Evolutionary conservation across 352 stramenopile species (phyloP).

Genomic region (Pythium utonaiense): DNA sequence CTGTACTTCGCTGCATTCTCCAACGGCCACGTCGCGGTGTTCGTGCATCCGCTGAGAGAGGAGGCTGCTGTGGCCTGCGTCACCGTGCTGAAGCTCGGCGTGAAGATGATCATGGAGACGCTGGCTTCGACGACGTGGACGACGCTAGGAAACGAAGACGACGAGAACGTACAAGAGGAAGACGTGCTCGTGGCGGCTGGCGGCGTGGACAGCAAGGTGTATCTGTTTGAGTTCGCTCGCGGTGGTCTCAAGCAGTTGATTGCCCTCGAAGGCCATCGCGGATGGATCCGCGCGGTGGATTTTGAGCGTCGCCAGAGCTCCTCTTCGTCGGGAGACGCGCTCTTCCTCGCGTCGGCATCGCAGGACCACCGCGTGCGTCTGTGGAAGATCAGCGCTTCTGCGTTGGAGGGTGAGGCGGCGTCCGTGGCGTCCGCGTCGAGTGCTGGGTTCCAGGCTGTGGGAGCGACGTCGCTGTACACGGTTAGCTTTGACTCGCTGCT

Average conservation of each 20-base stretch:
- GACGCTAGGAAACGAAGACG: neutral
- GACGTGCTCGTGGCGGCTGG: slow-evolving; percentile 50
- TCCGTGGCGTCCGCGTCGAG: slow-evolving; percentile 11
- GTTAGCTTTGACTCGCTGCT: slow-evolving; percentile 68
- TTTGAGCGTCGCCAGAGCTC: slow-evolving; percentile 28
- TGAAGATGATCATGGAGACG: slow-evolving; percentile 54
- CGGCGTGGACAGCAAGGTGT: slow-evolving; percentile 65
- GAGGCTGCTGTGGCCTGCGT: slow-evolving; percentile 19
- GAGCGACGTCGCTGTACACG: slow-evolving; percentile 27
- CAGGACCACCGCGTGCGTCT: slow-evolving; percentile 72
- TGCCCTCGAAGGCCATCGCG: slow-evolving; percentile 53
- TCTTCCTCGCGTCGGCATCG: slow-evolving; percentile 56
- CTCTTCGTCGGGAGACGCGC: neutral
- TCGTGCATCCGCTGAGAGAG: slow-evolving; percentile 20
- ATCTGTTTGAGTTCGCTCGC: slow-evolving; percentile 49
- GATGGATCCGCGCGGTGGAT: slow-evolving; percentile 65
- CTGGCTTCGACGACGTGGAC: slow-evolving; percentile 27
- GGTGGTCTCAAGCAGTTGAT: slow-evolving; percentile 31
- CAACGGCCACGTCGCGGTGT: slow-evolving; percentile 38
- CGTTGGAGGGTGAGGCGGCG: neutral
- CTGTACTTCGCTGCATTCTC: slow-evolving; percentile 48
- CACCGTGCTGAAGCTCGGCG: slow-evolving; percentile 25
- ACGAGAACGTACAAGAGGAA: slow-evolving; percentile 25
- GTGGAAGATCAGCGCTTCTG: slow-evolving; percentile 40
- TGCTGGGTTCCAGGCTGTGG: slow-evolving; percentile 33